Evolutionary conservation across 805 yeast genomes (phyloP), one percentile per base, ranked within the genome.

Genomic region (Sugiyamaella floridensis): DNA sequence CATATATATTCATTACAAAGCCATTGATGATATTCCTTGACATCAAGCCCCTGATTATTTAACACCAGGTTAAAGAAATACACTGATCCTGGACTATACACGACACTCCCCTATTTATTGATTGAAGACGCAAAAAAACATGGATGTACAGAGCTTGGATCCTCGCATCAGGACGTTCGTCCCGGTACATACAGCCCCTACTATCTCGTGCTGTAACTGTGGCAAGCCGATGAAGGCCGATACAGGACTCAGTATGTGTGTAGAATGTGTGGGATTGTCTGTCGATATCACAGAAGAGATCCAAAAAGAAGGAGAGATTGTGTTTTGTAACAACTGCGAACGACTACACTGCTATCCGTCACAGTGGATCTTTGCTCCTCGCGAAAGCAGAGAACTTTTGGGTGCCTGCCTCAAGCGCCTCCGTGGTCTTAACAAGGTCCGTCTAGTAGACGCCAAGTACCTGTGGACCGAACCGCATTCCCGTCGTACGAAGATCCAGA

Each of bases 381-480:
- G 90, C 50, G 98, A 90, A 71, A 83, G 92, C 37, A 76, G 96
- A 70, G 97, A 90, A 67, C 74, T 92, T 49, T 72, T 90, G 60
- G 96, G 96, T 2, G 72, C 89, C 42, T 88, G 96, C 74, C 74
- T 90, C 57, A 82, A 92, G 71, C 81, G 92, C 66, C 76, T 90
- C 62, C 88, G 85, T 65, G 96, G 97, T 54, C 74, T 89, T 62
- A 86, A 80, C 59, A 86, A 86, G 64, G 93, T 89, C 45, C 76
- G 97, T 62, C 74, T 93, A 55, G 82, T 89, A 43, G 98, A 93
- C 72, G 99, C 99, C 1, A 80, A 90, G 4, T 93, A 90, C 63
- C 81, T 95, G 56, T 93, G 99, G 99, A 93, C 99, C 0, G 99
- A 93, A 73, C 99, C 99, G 2, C 99, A 93, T 70, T 89, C 97